phyloP scores from a whole-genome alignment of 768 basidiomycete genomes.

The Candolleomyces efflorescens region DNA sequence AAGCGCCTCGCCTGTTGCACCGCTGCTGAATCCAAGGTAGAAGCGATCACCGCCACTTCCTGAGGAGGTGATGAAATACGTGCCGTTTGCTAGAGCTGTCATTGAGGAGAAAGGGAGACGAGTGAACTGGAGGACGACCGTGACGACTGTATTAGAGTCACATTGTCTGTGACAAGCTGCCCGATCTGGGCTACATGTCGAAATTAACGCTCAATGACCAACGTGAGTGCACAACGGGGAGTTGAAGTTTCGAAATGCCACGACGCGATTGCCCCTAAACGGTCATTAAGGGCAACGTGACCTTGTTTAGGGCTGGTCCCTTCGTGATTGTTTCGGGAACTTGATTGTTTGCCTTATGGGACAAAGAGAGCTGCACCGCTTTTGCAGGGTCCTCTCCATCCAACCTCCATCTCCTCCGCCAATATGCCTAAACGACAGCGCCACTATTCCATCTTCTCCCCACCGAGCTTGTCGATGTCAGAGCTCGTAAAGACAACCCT shows the following conservation, averaged over 20 bases:
- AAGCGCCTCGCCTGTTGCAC: neutral
- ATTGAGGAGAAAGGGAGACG: too few relatives aligned
- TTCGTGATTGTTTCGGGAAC: slow-evolving; percentile 2
- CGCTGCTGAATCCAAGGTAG: neutral
- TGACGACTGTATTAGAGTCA: too few relatives aligned
- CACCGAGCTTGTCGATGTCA: slow-evolving; percentile 67
- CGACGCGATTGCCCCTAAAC: too few relatives aligned
- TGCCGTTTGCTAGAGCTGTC: neutral
- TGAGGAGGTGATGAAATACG: neutral
- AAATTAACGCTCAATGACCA: too few relatives aligned
- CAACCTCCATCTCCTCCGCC: slow-evolving; percentile 4
- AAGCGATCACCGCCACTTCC: neutral
- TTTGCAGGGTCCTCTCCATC: slow-evolving; percentile 5
- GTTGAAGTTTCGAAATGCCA: too few relatives aligned
- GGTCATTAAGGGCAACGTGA: neutral
- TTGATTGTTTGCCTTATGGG: slow-evolving; percentile 3
- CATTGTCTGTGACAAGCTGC: too few relatives aligned
- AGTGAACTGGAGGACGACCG: too few relatives aligned
- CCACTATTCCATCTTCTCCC: slow-evolving; percentile 60
- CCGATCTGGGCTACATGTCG: too few relatives aligned
- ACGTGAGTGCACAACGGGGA: too few relatives aligned
- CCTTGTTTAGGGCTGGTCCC: neutral
- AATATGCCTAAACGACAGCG: slow-evolving; percentile 41
- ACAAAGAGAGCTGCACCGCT: slow-evolving; percentile 1
- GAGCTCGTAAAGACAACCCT: slow-evolving; percentile 78